Conservation (phyloP, 2,329 filamentous ascomycete genomes). For the Paraphaeosphaeria sporulosa region DNA sequence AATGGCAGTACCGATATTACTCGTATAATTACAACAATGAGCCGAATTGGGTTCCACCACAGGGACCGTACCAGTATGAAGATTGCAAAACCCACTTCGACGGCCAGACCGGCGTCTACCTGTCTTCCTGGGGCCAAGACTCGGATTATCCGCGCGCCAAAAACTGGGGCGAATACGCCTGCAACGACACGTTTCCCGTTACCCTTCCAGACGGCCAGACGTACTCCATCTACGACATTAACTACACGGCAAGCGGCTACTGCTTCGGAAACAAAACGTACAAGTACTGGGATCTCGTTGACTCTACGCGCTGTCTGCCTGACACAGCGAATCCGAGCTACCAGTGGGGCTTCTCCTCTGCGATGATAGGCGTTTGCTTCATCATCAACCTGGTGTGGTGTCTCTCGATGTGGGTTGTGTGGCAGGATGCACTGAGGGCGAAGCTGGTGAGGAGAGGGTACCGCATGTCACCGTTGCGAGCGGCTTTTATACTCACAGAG, state of each 20-base stretch:
- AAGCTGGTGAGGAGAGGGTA: conserved; percentile 36
- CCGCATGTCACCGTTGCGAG: conserved; percentile 41
- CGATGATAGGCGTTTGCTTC: conserved; percentile 41
- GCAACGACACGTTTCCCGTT: conserved; percentile 22
- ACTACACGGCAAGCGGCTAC: background rate
- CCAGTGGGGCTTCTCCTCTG: conserved; percentile 49
- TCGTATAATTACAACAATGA: background rate
- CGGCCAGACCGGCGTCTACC: background rate
- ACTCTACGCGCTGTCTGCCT: conserved; percentile 35
- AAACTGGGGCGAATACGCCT: background rate
- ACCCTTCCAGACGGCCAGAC: conserved; percentile 19
- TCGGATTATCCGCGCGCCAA: background rate
- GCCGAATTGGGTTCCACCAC: too few relatives aligned
- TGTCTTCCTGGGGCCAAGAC: background rate
- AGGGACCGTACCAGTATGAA: background rate
- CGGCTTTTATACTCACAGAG: conserved; percentile 36
- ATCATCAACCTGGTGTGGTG: conserved; percentile 43
- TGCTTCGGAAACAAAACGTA: conserved; percentile 1
- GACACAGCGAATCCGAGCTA: conserved; percentile 37
- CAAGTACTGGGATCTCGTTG: conserved; percentile 3
- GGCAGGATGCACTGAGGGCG: conserved; percentile 43
- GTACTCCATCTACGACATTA: conserved; percentile 24
- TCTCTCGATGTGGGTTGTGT: conserved; percentile 44
- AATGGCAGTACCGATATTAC: conserved; percentile 5
- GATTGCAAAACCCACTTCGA: conserved; percentile 13